Base-by-base conservation (phyloP, 805 yeast species). In the Candida sanyiensis region DNA sequence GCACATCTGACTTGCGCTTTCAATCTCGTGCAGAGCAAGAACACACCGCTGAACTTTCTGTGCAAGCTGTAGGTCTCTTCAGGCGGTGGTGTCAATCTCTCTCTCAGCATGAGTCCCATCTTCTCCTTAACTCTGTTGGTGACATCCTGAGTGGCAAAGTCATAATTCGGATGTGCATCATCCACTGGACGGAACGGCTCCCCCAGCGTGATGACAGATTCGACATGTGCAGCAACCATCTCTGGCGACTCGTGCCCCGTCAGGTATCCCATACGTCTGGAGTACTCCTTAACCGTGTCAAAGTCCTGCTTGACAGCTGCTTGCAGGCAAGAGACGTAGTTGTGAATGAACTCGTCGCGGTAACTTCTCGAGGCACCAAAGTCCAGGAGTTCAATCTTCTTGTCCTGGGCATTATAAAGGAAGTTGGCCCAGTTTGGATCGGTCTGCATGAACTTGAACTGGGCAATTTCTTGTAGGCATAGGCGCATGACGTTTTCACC, bases 341-440 rank as follows among this genome's bases (percentile, higher is more conserved):
- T 72, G 5, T 57, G 54, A 32, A 84, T 78, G 51, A 93, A 93
- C 13, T 73, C 74, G 28, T 70, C 73, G 17, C 76, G 67, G 59
- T 77, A 93, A 23, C 77, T 83, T 47, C 97, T 72, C 6, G 96
- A 82, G 1, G 98, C 97, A 34, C 98, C 98, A 62, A 93, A 93
- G 63, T 93, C 98, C 38, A 93, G 66, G 40, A 93, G 67, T 60
- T 90, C 97, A 41, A 93, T 77, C 58, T 82, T 78, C 19, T 73
- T 62, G 2, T 88, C 77, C n/a, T 65, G 50, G 24, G 68, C 68
- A 55, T 93, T 88, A 65, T 84, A 88, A 43, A 93, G 63, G 64
- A 93, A 93, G 60, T 93, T 93, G 32, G 98, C 97, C 98, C 98
- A 93, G 61, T 93, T 93, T 37, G 98, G 98, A 64, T 93, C 98